These are phyloP conservation scores for Raddia distichophylla DNA, from an alignment of 176 grass and related monocot genomes.

Conservation along the genomic window DNA sequence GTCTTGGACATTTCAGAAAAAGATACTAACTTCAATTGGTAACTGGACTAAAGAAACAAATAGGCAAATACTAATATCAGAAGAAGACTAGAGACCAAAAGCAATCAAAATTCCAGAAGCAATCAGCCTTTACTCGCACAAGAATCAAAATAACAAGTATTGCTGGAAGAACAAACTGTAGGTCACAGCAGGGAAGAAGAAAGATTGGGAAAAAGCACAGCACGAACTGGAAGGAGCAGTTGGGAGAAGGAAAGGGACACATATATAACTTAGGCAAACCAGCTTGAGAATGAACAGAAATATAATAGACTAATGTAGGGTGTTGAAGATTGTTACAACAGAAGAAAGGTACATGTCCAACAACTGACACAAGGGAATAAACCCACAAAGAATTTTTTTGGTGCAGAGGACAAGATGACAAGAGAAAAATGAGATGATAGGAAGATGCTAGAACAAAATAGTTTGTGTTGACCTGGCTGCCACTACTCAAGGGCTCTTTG, in stretches of 20 bases:
- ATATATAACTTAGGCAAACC: constrained; percentile 21
- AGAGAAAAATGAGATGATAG: constrained; percentile 29
- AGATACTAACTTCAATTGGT: background rate
- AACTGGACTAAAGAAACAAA: background rate
- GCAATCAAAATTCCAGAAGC: background rate
- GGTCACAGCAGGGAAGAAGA: background rate
- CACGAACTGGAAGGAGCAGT: constrained; percentile 41
- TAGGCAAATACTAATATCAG: background rate
- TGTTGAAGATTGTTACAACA: constrained; percentile 30
- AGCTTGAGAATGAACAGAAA: background rate
- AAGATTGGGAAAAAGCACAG: constrained; percentile 28
- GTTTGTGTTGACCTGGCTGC: constrained; percentile 50
- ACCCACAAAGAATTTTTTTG: constrained; percentile 33
- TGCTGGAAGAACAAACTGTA: constrained; percentile 13
- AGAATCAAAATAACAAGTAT: background rate
- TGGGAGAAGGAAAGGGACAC: constrained; percentile 41
- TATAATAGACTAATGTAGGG: constrained; percentile 31
- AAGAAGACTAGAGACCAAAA: background rate
- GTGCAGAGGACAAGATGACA: constrained; percentile 44
- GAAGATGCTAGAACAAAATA: constrained; percentile 32
- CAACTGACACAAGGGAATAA: constrained; percentile 51
- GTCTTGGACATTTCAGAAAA: constrained; percentile 46
- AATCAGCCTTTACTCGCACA: constrained; percentile 16
- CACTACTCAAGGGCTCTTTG: constrained; percentile 18
- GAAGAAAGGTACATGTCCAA: constrained; percentile 50